phyloP scores from a whole-genome alignment of 2,329 filamentous ascomycete species.

The Verticillium longisporum region DNA sequence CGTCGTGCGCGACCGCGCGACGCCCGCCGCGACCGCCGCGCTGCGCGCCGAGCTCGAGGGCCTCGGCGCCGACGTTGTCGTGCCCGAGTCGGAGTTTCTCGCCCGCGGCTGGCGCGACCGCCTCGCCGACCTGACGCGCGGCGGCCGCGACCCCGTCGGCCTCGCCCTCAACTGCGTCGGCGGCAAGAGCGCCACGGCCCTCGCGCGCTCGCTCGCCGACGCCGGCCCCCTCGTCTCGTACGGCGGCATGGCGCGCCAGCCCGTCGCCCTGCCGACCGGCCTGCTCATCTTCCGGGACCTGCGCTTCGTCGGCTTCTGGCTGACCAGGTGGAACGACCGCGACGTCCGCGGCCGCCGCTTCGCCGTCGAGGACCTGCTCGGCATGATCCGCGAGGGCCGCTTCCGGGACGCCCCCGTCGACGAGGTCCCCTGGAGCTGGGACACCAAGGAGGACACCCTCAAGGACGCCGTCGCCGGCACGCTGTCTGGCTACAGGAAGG shows the following conservation, averaged over 20 bases:
- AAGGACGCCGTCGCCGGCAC: conserved; percentile 74
- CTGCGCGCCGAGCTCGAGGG: conserved; percentile 43
- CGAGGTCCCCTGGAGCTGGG: conserved; percentile 75
- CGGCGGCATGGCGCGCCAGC: conserved; percentile 89
- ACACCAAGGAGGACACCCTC: conserved; percentile 64
- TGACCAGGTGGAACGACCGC: conserved; percentile 78
- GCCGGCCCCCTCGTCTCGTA: conserved; percentile 82
- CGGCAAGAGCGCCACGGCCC: conserved; percentile 70
- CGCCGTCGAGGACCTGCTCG: conserved; percentile 80
- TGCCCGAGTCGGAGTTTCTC: conserved; percentile 49
- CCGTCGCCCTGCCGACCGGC: conserved; percentile 72
- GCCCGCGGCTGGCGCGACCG: conserved; percentile 54
- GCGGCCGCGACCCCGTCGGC: conserved; percentile 63
- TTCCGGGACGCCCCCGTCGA: conserved; percentile 82
- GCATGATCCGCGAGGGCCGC: conserved; percentile 64
- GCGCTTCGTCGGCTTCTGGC: conserved; percentile 88
- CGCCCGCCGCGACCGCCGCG: conserved; percentile 55
- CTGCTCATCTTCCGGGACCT: conserved; percentile 92
- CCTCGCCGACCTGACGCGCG: conserved; percentile 60
- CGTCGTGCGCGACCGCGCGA: conserved; percentile 68
- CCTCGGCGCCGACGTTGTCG: conserved; percentile 50
- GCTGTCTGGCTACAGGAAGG: conserved; percentile 73
- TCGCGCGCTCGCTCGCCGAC: conserved; percentile 67
- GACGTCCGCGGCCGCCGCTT: conserved; percentile 66
- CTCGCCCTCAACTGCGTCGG: conserved; percentile 92